Evolutionary conservation across 208 protist genomes (phyloP).

Genomic region (Wallacemonas sp.): DNA sequence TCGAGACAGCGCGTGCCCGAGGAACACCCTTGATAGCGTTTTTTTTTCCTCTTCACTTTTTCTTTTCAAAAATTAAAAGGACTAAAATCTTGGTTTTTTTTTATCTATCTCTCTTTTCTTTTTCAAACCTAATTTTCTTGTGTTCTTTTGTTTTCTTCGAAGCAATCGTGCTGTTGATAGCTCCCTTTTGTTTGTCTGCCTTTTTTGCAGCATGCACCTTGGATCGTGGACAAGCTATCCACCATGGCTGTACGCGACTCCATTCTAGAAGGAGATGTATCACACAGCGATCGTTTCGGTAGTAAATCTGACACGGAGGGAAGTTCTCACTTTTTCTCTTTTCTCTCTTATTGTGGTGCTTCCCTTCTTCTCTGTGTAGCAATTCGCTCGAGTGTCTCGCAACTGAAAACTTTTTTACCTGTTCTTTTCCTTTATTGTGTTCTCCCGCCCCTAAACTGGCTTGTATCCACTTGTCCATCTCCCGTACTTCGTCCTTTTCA

Average conservation of each 20-base stretch:
- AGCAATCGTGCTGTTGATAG: neutral
- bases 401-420: no score
- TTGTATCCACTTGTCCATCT: no score
- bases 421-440: no score
- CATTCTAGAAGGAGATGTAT: neutral
- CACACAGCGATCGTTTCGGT: neutral
- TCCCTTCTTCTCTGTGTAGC: no score
- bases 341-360: no score
- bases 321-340: no score
- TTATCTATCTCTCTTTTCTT: neutral
- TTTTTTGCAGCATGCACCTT: neutral
- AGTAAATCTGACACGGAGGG: no score
- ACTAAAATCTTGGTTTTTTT: neutral
- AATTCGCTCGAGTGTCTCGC: no score
- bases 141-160: neutral
- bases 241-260: neutral
- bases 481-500: no score
- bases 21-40: conserved; percentile 11
- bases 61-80: neutral
- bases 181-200: neutral
- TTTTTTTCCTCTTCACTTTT: conserved; percentile 10
- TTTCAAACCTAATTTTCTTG: neutral
- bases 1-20: neutral
- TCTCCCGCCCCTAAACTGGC: no score
- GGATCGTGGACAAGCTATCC: neutral